A percentile compares a stretch with the other conserved stretches of the same genome.
These are phyloP conservation scores for Prunus mongolica DNA, from an alignment of 306 rosid genomes.

Conservation along the genomic window DNA sequence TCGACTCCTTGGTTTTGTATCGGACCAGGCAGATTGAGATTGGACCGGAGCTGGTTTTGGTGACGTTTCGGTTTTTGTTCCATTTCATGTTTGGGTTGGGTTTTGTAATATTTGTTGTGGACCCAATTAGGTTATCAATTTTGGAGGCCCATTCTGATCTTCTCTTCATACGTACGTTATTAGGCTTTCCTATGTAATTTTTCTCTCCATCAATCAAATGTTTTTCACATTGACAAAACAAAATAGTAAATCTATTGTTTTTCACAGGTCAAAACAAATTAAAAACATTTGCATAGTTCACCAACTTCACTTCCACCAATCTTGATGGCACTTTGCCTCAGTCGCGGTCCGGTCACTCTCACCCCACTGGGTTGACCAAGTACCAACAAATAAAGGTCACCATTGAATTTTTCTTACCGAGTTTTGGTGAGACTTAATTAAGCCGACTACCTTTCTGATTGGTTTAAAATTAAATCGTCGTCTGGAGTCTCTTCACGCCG, in stretches of 20 bases:
- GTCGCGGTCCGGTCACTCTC: neutral
- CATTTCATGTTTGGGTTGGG: neutral
- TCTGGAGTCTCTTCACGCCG: neutral
- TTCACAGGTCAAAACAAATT: no score
- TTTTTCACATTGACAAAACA: no score
- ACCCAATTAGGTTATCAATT: neutral
- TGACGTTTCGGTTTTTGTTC: neutral
- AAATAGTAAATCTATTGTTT: no score
- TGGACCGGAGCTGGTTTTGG: neutral
- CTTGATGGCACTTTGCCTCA: neutral
- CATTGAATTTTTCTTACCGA: neutral
- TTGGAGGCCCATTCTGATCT: neutral
- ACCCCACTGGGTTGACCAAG: neutral
- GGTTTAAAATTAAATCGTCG: neutral
- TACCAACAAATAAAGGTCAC: no score
- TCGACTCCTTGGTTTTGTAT: neutral
- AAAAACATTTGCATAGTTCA: no score
- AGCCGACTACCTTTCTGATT: neutral
- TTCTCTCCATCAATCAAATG: no score
- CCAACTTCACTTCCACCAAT: no score
- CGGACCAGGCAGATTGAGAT: no score
- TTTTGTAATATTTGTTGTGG: neutral
- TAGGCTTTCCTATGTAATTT: no score
- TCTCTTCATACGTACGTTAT: no score
- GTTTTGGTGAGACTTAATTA: neutral